These are phyloP conservation scores for Rhodotorula toruloides DNA, from an alignment of 768 basidiomycete species.

Conservation along the genomic window DNA sequence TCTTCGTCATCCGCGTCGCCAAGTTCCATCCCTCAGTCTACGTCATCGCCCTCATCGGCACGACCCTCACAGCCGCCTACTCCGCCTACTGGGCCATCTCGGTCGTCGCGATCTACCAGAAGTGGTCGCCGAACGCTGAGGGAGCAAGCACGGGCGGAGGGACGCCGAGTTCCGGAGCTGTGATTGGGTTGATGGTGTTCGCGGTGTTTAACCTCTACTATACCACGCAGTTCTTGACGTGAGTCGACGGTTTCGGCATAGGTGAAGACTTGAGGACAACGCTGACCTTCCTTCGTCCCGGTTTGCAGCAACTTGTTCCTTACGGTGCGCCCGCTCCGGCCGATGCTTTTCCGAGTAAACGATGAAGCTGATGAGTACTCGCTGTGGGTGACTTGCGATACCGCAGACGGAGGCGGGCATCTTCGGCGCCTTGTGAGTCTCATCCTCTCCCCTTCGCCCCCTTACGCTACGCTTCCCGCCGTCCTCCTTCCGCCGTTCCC, in stretches of 20 bases:
- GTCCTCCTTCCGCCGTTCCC: background rate
- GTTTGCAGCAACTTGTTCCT: constrained; percentile 39
- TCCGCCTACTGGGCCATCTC: constrained; percentile 39
- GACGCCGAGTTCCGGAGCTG: constrained; percentile 8
- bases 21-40: constrained; percentile 39
- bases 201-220: constrained; percentile 36
- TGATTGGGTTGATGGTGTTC: constrained; percentile 40
- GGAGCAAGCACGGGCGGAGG: constrained; percentile 34
- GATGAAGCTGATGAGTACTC: too few species aligned
- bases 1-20: constrained; percentile 40
- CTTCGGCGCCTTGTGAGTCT: constrained; percentile 34
- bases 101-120: constrained; percentile 27
- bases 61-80: constrained; percentile 34
- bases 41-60: constrained; percentile 36
- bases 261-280: background rate
- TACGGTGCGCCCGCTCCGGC: background rate
- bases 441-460: background rate
- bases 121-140: constrained; percentile 19
- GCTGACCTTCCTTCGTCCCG: background rate
- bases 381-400: background rate
- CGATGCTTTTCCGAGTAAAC: too few species aligned
- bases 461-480: background rate
- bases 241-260: background rate
- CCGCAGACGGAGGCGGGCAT: constrained; percentile 38
- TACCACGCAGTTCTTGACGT: constrained; percentile 26